Base-by-base conservation (phyloP, 768 basidiomycete genomes). In the Terana coerulea region DNA sequence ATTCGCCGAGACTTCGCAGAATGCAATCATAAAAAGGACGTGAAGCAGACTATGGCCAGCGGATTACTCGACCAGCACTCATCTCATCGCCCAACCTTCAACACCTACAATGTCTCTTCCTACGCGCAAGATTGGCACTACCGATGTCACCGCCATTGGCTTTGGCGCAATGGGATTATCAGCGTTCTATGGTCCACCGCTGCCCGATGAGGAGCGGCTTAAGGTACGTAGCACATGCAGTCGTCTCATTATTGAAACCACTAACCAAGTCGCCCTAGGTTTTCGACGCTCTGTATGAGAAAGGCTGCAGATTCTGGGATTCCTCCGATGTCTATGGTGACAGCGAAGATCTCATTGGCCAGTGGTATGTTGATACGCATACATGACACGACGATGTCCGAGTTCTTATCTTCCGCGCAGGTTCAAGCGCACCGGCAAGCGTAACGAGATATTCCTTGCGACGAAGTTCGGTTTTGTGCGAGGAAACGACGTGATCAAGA, bases 101-200 rank as follows among this genome's bases (percentile, higher is more conserved):
- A n/a, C 8, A 35, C 34, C 31, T n/a, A 35, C 14, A 17, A 60
- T 55, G 60, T 50, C 56, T 56, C 66, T 67, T 47, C 70, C 67
- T 28, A 71, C 67, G 49, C 73, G 71, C 49, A 74, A 64, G 49
- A 75, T 85, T 31, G 78, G 77, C 25, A 59, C 67, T 14, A 61
- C 68, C 19, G 50, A 69, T 14, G 75, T 81, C 5, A 68, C 74
- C 8, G 75, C 75, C 12, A 73, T 86, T 7, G 81, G 83, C 6
- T 82, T 77, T 54, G 83, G 84, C 3, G 65, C 75, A 3, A 84
- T 84, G 83, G 80, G 78, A 8, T 56, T 83, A 10, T 75, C 74
- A 12, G 68, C 64, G 1, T 67, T 59, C 34, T 81, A 81, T 51
- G 81, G 80, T 15, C 51, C 58, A 3, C 59, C 63, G 1, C 67